A percentile compares a stretch with the other conserved stretches of the same genome.
phyloP scores from a whole-genome alignment of 305 asterid genomes.

The Stenogyne calaminthoides region DNA sequence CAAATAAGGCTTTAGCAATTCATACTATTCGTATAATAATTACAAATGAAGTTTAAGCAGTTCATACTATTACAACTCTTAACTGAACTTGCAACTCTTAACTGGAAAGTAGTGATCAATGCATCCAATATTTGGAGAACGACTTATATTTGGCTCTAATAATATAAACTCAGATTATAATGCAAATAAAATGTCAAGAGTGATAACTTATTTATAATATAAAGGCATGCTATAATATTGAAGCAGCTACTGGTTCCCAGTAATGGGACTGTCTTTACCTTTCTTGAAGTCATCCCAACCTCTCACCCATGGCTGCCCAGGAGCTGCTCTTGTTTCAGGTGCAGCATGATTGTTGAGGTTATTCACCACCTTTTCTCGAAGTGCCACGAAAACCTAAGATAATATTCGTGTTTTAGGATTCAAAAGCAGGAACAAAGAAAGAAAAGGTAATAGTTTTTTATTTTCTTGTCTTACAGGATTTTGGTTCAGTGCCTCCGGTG shows the following conservation, averaged over 20 bases:
- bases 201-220: not conserved
- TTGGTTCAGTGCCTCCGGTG: slow-evolving; percentile 60
- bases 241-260: slow-evolving; percentile 67
- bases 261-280: slow-evolving; percentile 63
- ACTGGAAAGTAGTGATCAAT: not conserved
- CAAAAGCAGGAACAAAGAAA: not conserved
- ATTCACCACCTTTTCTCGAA: slow-evolving; percentile 60
- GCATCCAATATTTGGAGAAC: not conserved
- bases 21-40: not conserved
- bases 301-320: slow-evolving; percentile 85
- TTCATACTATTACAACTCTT: not conserved
- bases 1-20: not conserved
- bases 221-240: not conserved
- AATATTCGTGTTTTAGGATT: slow-evolving; percentile 5
- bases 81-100: not conserved
- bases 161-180: not conserved
- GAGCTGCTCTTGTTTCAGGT: slow-evolving; percentile 76
- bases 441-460: not conserved
- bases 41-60: not conserved
- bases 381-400: slow-evolving; percentile 60
- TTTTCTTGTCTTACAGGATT: slow-evolving; percentile 60
- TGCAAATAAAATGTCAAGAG: not conserved
- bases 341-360: slow-evolving; percentile 64
- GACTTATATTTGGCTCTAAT: not conserved
- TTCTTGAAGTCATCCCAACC: slow-evolving; percentile 91